phyloP scores from a whole-genome alignment of 1,139 yeast species.

The Entelexis paramagnoliae region DNA sequence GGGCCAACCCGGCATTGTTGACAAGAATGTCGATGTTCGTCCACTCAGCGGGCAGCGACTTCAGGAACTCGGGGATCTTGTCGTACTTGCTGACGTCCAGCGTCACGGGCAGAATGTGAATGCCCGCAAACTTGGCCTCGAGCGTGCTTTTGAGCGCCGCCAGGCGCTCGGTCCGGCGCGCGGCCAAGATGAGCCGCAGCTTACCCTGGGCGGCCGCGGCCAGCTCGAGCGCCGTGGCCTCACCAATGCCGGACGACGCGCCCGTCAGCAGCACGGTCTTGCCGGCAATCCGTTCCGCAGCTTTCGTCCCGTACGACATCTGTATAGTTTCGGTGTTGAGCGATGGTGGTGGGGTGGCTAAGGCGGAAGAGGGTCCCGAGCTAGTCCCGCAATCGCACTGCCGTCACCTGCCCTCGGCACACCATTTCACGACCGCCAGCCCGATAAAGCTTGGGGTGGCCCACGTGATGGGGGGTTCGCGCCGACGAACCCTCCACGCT shows the following conservation, averaged over 20 bases:
- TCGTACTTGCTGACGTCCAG: conserved; percentile 53
- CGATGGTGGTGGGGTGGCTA: background rate
- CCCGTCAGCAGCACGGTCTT: conserved; percentile 61
- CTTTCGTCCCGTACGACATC: conserved; percentile 44
- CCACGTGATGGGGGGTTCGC: too few relatives aligned
- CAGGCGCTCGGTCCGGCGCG: conserved; percentile 25
- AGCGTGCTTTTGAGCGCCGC: conserved; percentile 35
- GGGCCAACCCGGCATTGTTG: conserved; percentile 81
- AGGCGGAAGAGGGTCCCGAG: background rate
- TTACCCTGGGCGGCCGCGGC: conserved; percentile 50
- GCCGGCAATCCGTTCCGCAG: conserved; percentile 52
- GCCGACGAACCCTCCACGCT: background rate
- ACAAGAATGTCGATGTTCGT: conserved; percentile 42
- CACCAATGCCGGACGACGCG: conserved; percentile 70
- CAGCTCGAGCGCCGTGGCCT: conserved; percentile 65
- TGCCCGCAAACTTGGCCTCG: conserved; percentile 13
- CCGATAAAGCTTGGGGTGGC: background rate
- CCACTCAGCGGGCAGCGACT: conserved; percentile 35
- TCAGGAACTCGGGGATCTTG: conserved; percentile 45
- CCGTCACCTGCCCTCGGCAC: background rate
- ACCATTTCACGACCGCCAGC: background rate
- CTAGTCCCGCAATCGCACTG: background rate
- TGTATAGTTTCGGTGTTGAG: background rate
- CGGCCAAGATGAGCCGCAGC: conserved; percentile 43
- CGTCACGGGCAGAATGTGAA: conserved; percentile 33